These are phyloP conservation scores for Ustilago crameri DNA, from an alignment of 1,284 basidiomycete species.

Conservation along the genomic window DNA sequence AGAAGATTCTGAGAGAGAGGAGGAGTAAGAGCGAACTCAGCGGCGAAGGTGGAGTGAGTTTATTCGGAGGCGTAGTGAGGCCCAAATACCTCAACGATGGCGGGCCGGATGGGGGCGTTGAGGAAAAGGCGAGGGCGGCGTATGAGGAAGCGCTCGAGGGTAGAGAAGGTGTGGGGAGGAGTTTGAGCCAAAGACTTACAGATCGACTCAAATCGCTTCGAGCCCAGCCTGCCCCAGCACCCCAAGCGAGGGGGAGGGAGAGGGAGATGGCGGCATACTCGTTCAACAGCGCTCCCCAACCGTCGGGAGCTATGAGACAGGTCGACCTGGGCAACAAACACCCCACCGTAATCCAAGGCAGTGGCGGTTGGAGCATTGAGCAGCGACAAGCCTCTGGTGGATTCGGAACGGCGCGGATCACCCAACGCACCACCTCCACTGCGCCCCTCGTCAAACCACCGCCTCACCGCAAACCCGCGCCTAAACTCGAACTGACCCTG, in stretches of 20 bases:
- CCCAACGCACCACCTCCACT: background rate
- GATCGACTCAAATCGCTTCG: slow-evolving; percentile 24
- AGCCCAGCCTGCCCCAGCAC: slow-evolving; percentile 1
- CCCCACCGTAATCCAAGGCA: slow-evolving; percentile 13
- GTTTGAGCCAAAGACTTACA: slow-evolving; percentile 37
- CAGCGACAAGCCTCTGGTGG: slow-evolving; percentile 1
- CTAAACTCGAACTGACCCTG: slow-evolving; percentile 30
- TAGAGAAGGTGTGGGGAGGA: slow-evolving; percentile 7
- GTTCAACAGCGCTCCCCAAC: slow-evolving; percentile 23
- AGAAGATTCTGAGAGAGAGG: slow-evolving; percentile 22
- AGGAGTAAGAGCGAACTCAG: background rate
- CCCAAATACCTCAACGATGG: slow-evolving; percentile 26
- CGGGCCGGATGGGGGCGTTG: slow-evolving; percentile 32
- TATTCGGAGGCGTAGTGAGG: slow-evolving; percentile 18
- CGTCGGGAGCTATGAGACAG: slow-evolving; percentile 20
- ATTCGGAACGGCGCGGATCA: slow-evolving; percentile 4
- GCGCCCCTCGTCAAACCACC: background rate
- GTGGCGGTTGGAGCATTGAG: slow-evolving; percentile 21
- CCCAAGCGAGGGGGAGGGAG: background rate
- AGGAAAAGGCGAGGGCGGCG: slow-evolving; percentile 12
- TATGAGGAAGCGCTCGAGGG: slow-evolving; percentile 19
- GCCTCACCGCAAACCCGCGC: slow-evolving; percentile 11
- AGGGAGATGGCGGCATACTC: slow-evolving; percentile 17
- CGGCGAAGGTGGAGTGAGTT: background rate
- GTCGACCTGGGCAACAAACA: slow-evolving; percentile 3